A percentile compares a stretch with the other conserved stretches of the same genome.
These are phyloP conservation scores for Parietichytrium sp. DNA, from an alignment of 108 stramenopile genomes.

Conservation along the genomic window DNA sequence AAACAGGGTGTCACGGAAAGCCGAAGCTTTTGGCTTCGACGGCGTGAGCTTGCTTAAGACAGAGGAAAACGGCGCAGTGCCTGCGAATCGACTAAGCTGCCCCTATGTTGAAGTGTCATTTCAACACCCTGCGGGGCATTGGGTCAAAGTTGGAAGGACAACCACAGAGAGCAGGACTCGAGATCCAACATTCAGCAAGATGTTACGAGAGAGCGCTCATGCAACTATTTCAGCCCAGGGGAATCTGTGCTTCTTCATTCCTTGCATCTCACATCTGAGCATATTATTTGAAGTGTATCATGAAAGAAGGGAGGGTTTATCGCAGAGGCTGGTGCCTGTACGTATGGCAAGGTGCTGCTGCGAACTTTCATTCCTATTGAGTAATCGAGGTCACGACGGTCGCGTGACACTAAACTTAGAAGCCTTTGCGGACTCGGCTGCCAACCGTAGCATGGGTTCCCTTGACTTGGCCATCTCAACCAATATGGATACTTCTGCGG, in stretches of 20 bases:
- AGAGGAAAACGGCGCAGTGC: not conserved
- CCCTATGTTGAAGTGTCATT: constrained; percentile 1
- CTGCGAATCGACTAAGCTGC: not conserved
- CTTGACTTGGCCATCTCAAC: no score
- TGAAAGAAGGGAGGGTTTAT: not conserved
- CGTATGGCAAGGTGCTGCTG: not conserved
- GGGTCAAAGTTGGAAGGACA: not conserved
- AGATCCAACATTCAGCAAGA: not conserved
- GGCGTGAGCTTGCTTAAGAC: not conserved
- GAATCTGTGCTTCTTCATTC: not conserved
- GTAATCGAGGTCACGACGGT: not conserved
- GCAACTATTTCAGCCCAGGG: not conserved
- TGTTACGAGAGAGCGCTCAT: not conserved
- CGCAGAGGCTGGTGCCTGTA: not conserved
- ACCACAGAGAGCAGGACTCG: not conserved
- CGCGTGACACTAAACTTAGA: no score
- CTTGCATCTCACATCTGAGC: not conserved
- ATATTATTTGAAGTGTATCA: constrained; percentile 20
- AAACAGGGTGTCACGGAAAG: no score
- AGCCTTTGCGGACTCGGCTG: no score
- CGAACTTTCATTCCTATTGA: not conserved
- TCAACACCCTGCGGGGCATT: constrained; percentile 9
- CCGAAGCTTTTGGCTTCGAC: no score
- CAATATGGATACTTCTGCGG: no score
- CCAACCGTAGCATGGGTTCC: no score